Percentiles rank a stretch among this genome's conserved stretches.
These are phyloP conservation scores for Fonsecaea pugnacius DNA, from an alignment of 2,329 filamentous ascomycete species.

Conservation along the genomic window DNA sequence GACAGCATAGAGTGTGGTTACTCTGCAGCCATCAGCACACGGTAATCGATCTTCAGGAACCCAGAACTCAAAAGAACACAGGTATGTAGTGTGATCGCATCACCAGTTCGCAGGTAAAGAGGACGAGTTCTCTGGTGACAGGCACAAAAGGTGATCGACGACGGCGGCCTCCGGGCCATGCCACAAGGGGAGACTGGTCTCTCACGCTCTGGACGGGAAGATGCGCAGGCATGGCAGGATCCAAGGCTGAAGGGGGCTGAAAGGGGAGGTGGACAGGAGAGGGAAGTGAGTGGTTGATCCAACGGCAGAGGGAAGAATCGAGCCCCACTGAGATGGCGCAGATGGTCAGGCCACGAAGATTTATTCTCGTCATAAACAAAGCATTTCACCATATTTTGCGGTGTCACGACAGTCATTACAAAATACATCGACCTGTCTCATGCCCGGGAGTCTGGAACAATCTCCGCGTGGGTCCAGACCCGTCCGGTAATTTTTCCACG, in stretches of 20 bases:
- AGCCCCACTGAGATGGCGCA: background rate
- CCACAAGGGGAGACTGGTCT: background rate
- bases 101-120: conserved; percentile 18
- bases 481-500: background rate
- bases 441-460: conserved; percentile 26
- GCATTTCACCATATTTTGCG: conserved; percentile 4
- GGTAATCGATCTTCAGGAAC: conserved; percentile 14
- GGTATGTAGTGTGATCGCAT: conserved; percentile 24
- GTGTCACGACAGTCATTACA: conserved; percentile 22
- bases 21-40: conserved; percentile 23
- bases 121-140: background rate
- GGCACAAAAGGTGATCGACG: conserved; percentile 5
- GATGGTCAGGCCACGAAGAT: conserved; percentile 18
- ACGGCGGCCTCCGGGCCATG: conserved; percentile 17
- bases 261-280: background rate
- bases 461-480: conserved; percentile 16
- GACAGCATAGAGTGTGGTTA: background rate
- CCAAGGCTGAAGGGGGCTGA: background rate
- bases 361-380: background rate
- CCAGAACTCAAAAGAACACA: conserved; percentile 5
- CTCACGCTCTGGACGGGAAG: background rate
- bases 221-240: background rate
- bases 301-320: background rate
- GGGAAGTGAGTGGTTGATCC: conserved; percentile 14
- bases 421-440: conserved; percentile 25